Base-by-base conservation (phyloP, 305 asterid genomes). In the Fraxinus xanthoxyloides region DNA sequence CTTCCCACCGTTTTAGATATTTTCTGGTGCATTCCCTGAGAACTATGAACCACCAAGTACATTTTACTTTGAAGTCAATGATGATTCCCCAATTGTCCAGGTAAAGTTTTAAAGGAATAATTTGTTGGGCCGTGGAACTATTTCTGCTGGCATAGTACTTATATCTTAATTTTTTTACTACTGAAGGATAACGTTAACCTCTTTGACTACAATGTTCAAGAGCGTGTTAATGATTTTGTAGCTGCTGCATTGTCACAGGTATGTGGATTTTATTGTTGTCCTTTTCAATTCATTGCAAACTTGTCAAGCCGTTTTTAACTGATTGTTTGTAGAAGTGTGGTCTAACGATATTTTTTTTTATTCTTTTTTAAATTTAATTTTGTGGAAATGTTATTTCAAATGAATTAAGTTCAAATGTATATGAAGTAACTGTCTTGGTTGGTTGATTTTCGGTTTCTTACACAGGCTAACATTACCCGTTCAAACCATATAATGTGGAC, bases 401-500 rank as follows among this genome's bases (percentile, higher is more conserved):
- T 80, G 10, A 73, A 82, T 77, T 23, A 59, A 48, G 56, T 72
- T 38, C 77, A 48, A 35, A n/a, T 24, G n/a, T 59, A 35, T 32
- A 40, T 36, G n/a, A 51, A 65, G 56, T 65, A 80, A 72, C 56
- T 75, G 17, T 77, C 54, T 80, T 23, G 65, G 61, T 73, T 63
- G 13, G 75, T 61, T 79, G 75, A 80, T 77, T 46, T 35, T 77
- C 35, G 72, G 38, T 67, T 75, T 83, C 34, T 21, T 36, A 76
- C 32, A 78, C 95, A 96, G 99, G 98, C 97, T 72, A 94, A 94
- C 69, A 92, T 94, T 79, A 94, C 99, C 78, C 95, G 98, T 72
- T 84, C 98, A 59, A 94, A 93, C 89, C 99, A 96, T 87, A 81
- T 96, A 63, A 96, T 96, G 98, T 96, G 97, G 95, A 96, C 99